phyloP scores from a whole-genome alignment of 2,329 filamentous ascomycete species.

The Calonectria crousiana region DNA sequence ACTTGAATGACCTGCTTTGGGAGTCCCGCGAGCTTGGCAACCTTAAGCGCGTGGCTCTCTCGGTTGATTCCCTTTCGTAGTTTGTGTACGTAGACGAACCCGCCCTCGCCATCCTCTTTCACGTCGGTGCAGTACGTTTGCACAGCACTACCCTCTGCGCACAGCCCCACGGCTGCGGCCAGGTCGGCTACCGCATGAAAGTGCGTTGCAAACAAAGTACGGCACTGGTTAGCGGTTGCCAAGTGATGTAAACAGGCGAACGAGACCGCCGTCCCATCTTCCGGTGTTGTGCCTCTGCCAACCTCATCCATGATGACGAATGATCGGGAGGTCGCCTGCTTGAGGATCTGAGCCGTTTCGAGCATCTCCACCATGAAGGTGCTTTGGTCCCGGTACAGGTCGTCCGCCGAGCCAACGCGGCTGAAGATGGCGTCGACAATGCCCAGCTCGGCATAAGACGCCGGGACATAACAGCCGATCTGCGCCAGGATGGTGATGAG shows the following conservation, averaged over 20 bases:
- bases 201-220: constrained; percentile 93
- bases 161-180: constrained; percentile 66
- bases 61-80: constrained; percentile 86
- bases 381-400: constrained; percentile 93
- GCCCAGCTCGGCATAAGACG: constrained; percentile 85
- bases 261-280: constrained; percentile 90
- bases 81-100: constrained; percentile 89
- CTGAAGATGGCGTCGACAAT: constrained; percentile 97
- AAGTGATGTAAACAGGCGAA: constrained; percentile 91
- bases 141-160: constrained; percentile 57
- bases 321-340: constrained; percentile 82
- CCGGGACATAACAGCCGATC: constrained; percentile 92
- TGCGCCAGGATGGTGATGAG: constrained; percentile 95
- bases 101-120: constrained; percentile 75
- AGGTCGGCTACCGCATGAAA: constrained; percentile 89
- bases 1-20: constrained; percentile 78
- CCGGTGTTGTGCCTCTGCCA: constrained; percentile 91
- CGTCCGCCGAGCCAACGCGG: constrained; percentile 92
- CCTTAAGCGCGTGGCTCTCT: constrained; percentile 91
- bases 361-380: constrained; percentile 99
- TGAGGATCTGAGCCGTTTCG: constrained; percentile 91
- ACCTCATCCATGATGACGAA: constrained; percentile 99
- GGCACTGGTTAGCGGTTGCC: constrained; percentile 79
- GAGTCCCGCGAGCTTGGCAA: constrained; percentile 88
- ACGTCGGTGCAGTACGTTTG: constrained; percentile 92